Conservation (phyloP, 257 asterid species). For the Solanum appendiculatum region DNA sequence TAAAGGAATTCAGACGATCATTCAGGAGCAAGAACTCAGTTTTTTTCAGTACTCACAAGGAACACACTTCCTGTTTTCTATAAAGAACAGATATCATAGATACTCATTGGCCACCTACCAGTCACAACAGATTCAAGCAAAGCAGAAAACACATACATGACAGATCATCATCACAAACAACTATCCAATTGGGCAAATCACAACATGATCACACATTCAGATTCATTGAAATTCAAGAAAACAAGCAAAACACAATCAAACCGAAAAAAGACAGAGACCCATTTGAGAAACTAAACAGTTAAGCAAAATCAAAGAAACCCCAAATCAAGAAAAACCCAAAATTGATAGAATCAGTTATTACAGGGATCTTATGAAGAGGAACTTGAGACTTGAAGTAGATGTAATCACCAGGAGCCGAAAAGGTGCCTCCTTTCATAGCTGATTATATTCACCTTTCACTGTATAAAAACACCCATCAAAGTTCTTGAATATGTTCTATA, state of each 20-base stretch:
- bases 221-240: not conserved
- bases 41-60: not conserved
- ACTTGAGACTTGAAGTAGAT: slow-evolving; percentile 98
- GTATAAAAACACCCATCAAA: not conserved
- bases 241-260: not conserved
- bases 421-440: slow-evolving; percentile 90
- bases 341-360: slow-evolving; percentile 18
- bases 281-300: not conserved
- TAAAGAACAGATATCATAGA: not conserved
- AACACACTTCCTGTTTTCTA: not conserved
- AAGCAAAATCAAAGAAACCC: not conserved
- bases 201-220: not conserved
- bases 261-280: not conserved
- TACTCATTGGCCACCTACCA: not conserved
- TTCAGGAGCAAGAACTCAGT: not conserved
- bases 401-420: slow-evolving; percentile 96
- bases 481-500: not conserved
- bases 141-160: not conserved
- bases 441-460: not conserved
- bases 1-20: not conserved
- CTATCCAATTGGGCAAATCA: not conserved
- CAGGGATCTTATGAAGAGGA: slow-evolving; percentile 99
- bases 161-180: not conserved
- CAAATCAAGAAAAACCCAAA: slow-evolving; percentile 5
- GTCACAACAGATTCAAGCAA: not conserved